Evolutionary conservation across 805 yeast genomes (phyloP).

Genomic region (Komagataella pseudopastoris): DNA sequence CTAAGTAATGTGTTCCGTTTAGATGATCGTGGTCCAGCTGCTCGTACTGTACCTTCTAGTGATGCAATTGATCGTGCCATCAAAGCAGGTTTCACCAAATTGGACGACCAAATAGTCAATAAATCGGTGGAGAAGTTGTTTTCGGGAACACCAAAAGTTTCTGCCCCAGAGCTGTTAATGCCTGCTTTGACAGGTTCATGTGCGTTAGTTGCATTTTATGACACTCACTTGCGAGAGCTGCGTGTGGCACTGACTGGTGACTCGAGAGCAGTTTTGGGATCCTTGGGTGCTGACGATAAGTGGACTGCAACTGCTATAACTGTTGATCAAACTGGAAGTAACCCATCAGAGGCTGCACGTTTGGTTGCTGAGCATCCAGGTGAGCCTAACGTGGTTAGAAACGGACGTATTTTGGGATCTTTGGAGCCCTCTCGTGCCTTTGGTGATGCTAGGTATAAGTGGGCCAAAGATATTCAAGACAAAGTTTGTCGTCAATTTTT

Average conservation of each 20-base stretch:
- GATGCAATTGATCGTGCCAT: conserved; percentile 71
- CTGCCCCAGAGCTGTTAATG: conserved; percentile 61
- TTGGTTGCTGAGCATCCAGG: conserved; percentile 82
- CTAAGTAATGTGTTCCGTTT: conserved; percentile 53
- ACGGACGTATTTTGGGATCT: conserved; percentile 86
- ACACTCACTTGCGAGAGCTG: conserved; percentile 53
- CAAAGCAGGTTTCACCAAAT: conserved; percentile 61
- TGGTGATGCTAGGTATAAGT: conserved; percentile 92
- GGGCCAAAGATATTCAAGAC: conserved; percentile 64
- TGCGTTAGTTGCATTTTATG: conserved; percentile 79
- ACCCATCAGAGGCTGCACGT: conserved; percentile 74
- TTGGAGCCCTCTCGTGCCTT: conserved; percentile 94
- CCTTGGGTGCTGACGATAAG: conserved; percentile 42
- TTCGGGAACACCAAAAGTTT: conserved; percentile 49
- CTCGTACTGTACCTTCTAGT: conserved; percentile 50
- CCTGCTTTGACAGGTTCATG: conserved; percentile 96
- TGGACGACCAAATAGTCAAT: conserved; percentile 80
- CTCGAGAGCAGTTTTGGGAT: conserved; percentile 82
- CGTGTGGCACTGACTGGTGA: conserved; percentile 96
- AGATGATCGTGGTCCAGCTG: conserved; percentile 26
- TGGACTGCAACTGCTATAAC: conserved; percentile 87
- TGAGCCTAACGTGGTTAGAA: conserved; percentile 69
- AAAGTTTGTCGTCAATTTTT: conserved; percentile 62
- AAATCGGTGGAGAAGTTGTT: conserved; percentile 60
- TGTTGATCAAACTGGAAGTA: conserved; percentile 90